phyloP scores from a whole-genome alignment of 306 rosid species.

The Glycine tomentella region DNA sequence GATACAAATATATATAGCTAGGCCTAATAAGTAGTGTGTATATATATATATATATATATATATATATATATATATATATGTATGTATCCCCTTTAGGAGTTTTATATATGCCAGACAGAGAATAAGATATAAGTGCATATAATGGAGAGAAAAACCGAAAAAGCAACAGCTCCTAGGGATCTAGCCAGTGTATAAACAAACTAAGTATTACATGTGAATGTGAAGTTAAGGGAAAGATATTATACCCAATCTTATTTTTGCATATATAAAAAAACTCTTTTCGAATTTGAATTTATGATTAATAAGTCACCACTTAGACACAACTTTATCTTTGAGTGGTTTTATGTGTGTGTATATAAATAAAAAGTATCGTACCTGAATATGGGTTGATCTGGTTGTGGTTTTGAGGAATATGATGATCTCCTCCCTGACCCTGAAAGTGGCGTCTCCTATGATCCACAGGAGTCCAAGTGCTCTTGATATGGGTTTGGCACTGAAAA shows the following conservation, averaged over 20 bases:
- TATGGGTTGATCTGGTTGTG: conserved; percentile 43
- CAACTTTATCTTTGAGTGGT: no score
- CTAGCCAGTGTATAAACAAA: background rate
- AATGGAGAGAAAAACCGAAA: background rate
- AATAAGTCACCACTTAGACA: no score
- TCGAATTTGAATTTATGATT: no score
- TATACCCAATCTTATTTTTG: no score
- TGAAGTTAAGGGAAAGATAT: no score
- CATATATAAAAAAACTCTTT: no score
- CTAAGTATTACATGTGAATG: no score
- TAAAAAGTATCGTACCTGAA: background rate
- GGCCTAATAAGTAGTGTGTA: background rate
- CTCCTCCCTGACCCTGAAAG: conserved; percentile 9
- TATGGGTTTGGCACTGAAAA: conserved; percentile 68
- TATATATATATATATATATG: no score
- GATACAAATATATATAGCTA: background rate
- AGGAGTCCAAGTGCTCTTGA: conserved; percentile 80
- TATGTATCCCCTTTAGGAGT: no score
- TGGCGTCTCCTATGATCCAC: conserved; percentile 54
- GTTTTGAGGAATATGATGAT: conserved; percentile 35
- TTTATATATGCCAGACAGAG: background rate
- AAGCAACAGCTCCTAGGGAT: no score
- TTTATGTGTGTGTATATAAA: background rate
- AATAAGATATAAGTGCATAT: background rate
- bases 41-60: no score